phyloP scores from a whole-genome alignment of 257 asterid species.

The Orobanche coerulescens region DNA sequence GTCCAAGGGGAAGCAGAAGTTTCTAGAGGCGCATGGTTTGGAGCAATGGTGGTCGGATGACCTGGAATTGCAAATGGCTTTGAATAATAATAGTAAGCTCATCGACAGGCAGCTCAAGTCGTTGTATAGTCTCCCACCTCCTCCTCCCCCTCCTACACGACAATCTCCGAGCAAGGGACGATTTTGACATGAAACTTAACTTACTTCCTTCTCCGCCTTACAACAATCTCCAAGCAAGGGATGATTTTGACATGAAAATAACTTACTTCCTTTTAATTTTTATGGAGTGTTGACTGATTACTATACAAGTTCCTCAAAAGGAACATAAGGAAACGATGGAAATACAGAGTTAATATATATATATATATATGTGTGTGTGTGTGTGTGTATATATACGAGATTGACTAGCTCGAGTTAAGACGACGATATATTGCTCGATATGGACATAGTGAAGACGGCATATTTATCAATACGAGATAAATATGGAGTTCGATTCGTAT shows the following conservation, averaged over 20 bases:
- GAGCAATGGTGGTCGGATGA: constrained; percentile 99
- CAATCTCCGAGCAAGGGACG: constrained; percentile 37
- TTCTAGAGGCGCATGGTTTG: constrained; percentile 90
- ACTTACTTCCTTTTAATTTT: neutral
- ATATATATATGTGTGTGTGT: no score
- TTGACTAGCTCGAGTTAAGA: no score
- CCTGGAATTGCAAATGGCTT: constrained; percentile 68
- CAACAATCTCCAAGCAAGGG: constrained; percentile 40
- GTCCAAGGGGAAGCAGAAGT: constrained; percentile 88
- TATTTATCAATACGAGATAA: no score
- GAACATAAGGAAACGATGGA: no score
- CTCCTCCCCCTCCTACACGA: constrained; percentile 45
- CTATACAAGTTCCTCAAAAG: neutral
- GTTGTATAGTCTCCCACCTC: constrained; percentile 53
- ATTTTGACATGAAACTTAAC: neutral
- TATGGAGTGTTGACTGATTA: neutral
- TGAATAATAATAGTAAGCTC: constrained; percentile 62
- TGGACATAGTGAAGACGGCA: no score
- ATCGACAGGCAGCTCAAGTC: constrained; percentile 87
- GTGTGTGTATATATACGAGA: no score
- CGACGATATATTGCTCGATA: no score
- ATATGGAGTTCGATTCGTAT: no score
- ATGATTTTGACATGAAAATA: neutral
- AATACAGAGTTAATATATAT: no score
- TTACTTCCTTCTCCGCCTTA: neutral